Conservation (phyloP, 352 stramenopile genomes). For the Phytophthora capsici region DNA sequence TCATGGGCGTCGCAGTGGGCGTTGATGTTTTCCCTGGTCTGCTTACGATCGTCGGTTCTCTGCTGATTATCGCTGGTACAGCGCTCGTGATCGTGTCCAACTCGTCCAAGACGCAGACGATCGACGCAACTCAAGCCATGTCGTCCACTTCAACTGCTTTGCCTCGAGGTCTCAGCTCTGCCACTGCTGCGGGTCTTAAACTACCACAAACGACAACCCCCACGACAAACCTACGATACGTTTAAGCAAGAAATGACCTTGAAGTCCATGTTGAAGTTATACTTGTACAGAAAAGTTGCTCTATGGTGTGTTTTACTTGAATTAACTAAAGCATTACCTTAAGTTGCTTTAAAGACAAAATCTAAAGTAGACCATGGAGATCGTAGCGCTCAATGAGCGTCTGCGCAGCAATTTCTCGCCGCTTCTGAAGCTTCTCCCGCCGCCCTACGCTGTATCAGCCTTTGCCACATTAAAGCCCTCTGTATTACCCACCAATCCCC, state of each 20-base stretch:
- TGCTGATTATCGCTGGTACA: constrained; percentile 75
- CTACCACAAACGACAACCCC: constrained; percentile 24
- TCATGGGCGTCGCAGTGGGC: constrained; percentile 75
- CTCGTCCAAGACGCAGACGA: constrained; percentile 77
- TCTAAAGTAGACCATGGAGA: constrained; percentile 52
- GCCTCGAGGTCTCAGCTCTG: constrained; percentile 46
- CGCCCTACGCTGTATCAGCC: constrained; percentile 18
- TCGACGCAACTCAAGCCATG: constrained; percentile 85
- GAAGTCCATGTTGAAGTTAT: not conserved
- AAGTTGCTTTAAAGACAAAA: constrained; percentile 11
- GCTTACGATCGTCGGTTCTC: constrained; percentile 67
- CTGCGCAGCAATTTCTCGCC: constrained; percentile 67
- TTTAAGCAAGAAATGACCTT: constrained; percentile 16
- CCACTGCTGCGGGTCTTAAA: constrained; percentile 27
- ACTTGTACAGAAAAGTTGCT: not conserved
- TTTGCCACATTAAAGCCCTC: not conserved
- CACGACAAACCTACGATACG: constrained; percentile 31
- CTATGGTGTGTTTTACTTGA: constrained; percentile 4
- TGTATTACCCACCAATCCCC: not conserved
- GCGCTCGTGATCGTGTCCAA: constrained; percentile 79
- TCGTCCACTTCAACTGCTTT: constrained; percentile 49
- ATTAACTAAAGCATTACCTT: not conserved
- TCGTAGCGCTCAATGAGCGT: constrained; percentile 70
- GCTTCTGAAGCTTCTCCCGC: constrained; percentile 60
- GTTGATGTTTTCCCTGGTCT: constrained; percentile 81